Conservation (phyloP, 2,329 filamentous ascomycete species). For the Colletotrichum lentis region DNA sequence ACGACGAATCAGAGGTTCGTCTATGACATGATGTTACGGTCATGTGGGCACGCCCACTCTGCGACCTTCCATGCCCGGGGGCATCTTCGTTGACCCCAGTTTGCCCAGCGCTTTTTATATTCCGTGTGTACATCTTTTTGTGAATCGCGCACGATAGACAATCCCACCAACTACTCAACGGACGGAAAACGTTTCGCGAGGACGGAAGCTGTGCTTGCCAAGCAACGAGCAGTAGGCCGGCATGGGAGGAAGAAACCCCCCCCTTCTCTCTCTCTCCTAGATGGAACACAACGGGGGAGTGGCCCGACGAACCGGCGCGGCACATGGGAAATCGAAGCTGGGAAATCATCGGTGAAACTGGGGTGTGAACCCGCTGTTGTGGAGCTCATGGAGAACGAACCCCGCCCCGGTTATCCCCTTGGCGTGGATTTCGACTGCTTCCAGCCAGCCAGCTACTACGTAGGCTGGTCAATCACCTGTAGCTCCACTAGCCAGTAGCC, state of each 20-base stretch:
- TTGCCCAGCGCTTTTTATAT: not conserved
- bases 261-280: not conserved
- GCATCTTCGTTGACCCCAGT: not conserved
- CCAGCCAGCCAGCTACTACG: not conserved
- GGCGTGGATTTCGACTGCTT: conserved; percentile 1
- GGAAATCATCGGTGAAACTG: not conserved
- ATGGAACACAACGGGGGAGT: not conserved
- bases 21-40: not conserved
- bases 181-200: not conserved
- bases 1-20: not conserved
- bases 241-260: no score
- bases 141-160: not conserved
- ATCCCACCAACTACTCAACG: not conserved
- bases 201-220: no score
- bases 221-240: no score
- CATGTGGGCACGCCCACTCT: not conserved
- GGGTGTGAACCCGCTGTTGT: not conserved
- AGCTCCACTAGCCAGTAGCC: not conserved
- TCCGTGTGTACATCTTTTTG: no score
- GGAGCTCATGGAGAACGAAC: not conserved
- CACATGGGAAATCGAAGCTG: not conserved
- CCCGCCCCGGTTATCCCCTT: not conserved
- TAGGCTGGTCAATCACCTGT: not conserved
- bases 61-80: not conserved
- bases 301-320: not conserved